Base-by-base conservation (phyloP, 2,329 filamentous ascomycete genomes). In the Alternaria consortialis region DNA sequence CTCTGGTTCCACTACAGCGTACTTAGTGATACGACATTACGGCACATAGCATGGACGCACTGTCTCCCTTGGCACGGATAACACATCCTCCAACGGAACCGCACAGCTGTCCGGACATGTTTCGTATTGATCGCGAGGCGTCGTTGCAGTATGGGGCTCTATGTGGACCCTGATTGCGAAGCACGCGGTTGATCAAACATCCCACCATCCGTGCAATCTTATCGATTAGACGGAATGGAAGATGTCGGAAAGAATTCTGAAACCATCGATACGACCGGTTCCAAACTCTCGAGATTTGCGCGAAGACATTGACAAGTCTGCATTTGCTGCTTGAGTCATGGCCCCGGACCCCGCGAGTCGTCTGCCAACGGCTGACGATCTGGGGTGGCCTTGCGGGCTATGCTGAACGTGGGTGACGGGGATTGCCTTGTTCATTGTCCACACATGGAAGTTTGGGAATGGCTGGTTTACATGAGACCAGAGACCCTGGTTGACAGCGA, bases 381-480 rank as follows among this genome's bases (percentile, higher is more conserved):
- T 60, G 36, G 51, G 53, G 44, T 29, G 25, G 31, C 54, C 47
- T 37, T 20, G 53, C 15, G 7, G 25, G 15, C 17, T 23, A 53
- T 64, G 62, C 62, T 66, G 60, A 56, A 62, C 54, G 69, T 67
- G 64, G 67, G 71, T 72, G 69, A 74, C 68, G 72, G 73, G 47
- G 31, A 50, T n/a, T 25, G 23, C 46, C 46, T 36, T 50, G 46
- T 4, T 34, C 32, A 11, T 27, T 44, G 13, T 25, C 4, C 13
- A 27, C 15, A 20, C 46, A 37, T 50, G 31, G 6, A 20, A 23
- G 36, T 31, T 52, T 27, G 34, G 36, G 9, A 34, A 7, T 39
- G 34, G 32, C 32, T 29, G 48, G 20, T 37, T 37, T 27, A 48
- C 46, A 6, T 25, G 46, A 36, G 31, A 48, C 46, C 44, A 34